Evolutionary conservation across 164 flowering plant genomes (phyloP).

Genomic region (Dillenia turbinata): DNA sequence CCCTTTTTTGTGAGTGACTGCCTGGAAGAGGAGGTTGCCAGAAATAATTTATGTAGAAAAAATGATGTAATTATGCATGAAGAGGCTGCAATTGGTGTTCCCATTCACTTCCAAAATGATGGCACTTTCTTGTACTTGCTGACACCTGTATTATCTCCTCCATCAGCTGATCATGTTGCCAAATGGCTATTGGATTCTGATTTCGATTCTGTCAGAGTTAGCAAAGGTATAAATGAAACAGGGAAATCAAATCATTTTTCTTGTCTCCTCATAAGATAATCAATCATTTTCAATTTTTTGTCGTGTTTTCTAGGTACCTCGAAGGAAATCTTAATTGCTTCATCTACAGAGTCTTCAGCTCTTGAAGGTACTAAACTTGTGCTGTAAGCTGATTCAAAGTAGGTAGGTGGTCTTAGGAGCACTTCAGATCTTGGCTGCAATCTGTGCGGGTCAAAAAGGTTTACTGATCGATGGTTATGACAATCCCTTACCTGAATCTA

Average conservation of each 20-base stretch:
- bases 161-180: constrained; percentile 53
- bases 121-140: constrained; percentile 67
- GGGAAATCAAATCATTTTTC: background rate
- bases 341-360: constrained; percentile 15
- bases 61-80: constrained; percentile 14
- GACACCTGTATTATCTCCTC: constrained; percentile 69
- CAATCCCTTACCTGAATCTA: constrained; percentile 14
- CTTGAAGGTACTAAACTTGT: constrained; percentile 6
- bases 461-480: constrained; percentile 15
- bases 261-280: too few relatives aligned
- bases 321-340: constrained; percentile 5
- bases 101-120: constrained; percentile 66
- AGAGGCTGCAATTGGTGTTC: constrained; percentile 45
- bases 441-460: constrained; percentile 14
- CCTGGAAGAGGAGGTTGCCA: constrained; percentile 19
- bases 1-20: constrained; percentile 32
- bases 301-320: constrained; percentile 23
- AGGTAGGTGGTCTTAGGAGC: background rate
- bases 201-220: too few relatives aligned
- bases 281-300: constrained; percentile 3
- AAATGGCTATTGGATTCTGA: constrained; percentile 44
- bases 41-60: constrained; percentile 5
- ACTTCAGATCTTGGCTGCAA: constrained; percentile 5
- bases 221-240: constrained; percentile 24
- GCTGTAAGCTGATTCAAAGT: too few relatives aligned